Percentiles rank a stretch among this genome's conserved stretches.
These are phyloP conservation scores for Glarea lozoyensis DNA, from an alignment of 495 filamentous ascomycete species.

Conservation along the genomic window DNA sequence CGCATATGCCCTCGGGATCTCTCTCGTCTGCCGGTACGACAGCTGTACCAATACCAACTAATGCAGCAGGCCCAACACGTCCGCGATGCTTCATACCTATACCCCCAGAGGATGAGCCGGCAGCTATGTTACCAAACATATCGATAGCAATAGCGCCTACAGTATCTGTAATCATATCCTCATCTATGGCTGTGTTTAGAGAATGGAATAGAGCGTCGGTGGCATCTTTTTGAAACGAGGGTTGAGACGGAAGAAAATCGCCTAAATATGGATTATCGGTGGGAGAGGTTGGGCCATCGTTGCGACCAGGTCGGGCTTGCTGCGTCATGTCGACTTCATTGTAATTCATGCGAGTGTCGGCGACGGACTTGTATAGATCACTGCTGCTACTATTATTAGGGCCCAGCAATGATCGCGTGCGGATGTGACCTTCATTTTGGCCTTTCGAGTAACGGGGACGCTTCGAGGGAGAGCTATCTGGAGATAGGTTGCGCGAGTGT, in stretches of 20 bases:
- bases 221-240: slow-evolving; percentile 17
- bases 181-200: slow-evolving; percentile 7
- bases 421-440: slow-evolving; percentile 1
- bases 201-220: slow-evolving; percentile 10
- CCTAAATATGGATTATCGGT: not conserved
- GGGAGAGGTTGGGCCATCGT: slow-evolving; percentile 10
- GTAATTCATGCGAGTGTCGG: slow-evolving; percentile 10
- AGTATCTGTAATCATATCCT: slow-evolving; percentile 72
- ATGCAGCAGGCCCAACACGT: slow-evolving; percentile 81
- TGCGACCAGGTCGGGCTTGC: not conserved
- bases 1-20: slow-evolving; percentile 49
- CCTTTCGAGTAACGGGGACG: slow-evolving; percentile 11
- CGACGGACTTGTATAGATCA: slow-evolving; percentile 5
- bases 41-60: slow-evolving; percentile 83
- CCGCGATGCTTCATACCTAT: slow-evolving; percentile 97
- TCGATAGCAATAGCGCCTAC: slow-evolving; percentile 94
- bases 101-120: slow-evolving; percentile 96
- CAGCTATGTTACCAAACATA: slow-evolving; percentile 74
- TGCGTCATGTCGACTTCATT: not conserved
- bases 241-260: not conserved
- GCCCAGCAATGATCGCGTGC: slow-evolving; percentile 18
- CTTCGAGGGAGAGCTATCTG: slow-evolving; percentile 13
- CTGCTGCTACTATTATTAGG: slow-evolving; percentile 8
- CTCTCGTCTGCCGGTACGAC: slow-evolving; percentile 64
- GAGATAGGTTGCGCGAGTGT: slow-evolving; percentile 1